phyloP scores from a whole-genome alignment of 2,329 filamentous ascomycete species.

The Thelonectria discophora region DNA sequence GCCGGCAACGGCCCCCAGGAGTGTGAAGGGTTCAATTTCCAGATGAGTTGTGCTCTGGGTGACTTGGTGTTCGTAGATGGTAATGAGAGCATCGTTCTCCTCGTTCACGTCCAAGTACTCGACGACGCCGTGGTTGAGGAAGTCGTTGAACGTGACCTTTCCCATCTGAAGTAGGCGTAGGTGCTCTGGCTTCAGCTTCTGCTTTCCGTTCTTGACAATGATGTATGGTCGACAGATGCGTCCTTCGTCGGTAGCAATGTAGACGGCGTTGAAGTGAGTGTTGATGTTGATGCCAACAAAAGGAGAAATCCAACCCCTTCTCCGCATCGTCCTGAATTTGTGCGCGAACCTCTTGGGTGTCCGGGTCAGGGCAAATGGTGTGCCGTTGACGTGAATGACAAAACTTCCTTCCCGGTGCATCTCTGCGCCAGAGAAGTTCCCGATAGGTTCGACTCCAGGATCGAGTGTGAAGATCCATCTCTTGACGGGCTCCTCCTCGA shows the following conservation, averaged over 20 bases:
- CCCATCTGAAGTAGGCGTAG: constrained; percentile 84
- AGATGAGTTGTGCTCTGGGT: constrained; percentile 87
- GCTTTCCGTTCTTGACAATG: constrained; percentile 87
- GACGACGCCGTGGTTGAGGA: constrained; percentile 86
- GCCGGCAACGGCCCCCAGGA: constrained; percentile 93
- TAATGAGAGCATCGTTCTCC: constrained; percentile 95
- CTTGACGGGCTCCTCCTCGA: constrained; percentile 89
- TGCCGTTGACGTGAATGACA: constrained; percentile 94
- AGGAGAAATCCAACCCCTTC: constrained; percentile 91
- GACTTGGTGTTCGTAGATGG: constrained; percentile 87
- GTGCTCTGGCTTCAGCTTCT: constrained; percentile 81
- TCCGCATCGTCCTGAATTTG: constrained; percentile 84
- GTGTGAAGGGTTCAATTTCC: constrained; percentile 97
- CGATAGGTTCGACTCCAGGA: constrained; percentile 80
- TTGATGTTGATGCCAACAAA: constrained; percentile 98
- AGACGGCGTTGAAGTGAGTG: constrained; percentile 87
- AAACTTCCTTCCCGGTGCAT: constrained; percentile 87
- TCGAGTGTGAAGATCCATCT: constrained; percentile 88
- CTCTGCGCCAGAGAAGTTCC: constrained; percentile 77
- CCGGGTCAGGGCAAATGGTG: constrained; percentile 86
- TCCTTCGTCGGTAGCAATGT: constrained; percentile 96
- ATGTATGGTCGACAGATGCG: constrained; percentile 96
- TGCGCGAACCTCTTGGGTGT: constrained; percentile 87
- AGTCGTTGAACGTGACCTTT: constrained; percentile 91
- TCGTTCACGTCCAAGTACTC: constrained; percentile 99